These are phyloP conservation scores for Terfezia boudieri DNA, from an alignment of 495 filamentous ascomycete species.

Conservation along the genomic window DNA sequence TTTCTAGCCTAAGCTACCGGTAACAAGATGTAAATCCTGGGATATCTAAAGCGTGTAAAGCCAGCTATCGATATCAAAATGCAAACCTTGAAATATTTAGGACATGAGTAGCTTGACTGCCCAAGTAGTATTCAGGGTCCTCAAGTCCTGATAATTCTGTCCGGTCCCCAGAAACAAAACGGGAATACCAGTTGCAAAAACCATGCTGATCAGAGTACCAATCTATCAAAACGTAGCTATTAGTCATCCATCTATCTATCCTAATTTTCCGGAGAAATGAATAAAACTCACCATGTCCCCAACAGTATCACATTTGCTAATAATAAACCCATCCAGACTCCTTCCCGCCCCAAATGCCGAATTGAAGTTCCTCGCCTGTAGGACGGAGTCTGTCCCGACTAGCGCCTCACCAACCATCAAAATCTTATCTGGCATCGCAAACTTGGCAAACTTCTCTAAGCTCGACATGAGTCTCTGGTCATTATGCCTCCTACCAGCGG, in stretches of 20 bases:
- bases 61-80: background rate
- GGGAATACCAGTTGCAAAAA: conserved; percentile 88
- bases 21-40: too few relatives aligned
- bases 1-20: too few relatives aligned
- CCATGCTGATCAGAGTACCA: conserved; percentile 87
- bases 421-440: conserved; percentile 90
- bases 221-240: conserved; percentile 8
- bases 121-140: conserved; percentile 82
- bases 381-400: conserved; percentile 82
- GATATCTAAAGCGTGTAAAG: conserved; percentile 37
- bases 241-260: background rate
- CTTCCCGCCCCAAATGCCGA: conserved; percentile 63
- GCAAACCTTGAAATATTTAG: conserved; percentile 4
- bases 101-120: conserved; percentile 61
- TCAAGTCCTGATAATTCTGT: conserved; percentile 89
- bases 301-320: conserved; percentile 95
- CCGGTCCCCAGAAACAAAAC: conserved; percentile 87
- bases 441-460: conserved; percentile 88
- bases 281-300: conserved; percentile 62
- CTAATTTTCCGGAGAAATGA: background rate
- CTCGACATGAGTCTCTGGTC: conserved; percentile 85
- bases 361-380: conserved; percentile 91
- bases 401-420: conserved; percentile 97
- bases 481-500: conserved; percentile 84
- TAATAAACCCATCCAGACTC: conserved; percentile 82